Evolutionary conservation across 2,329 filamentous ascomycete species (phyloP), one percentile per base, ranked within the genome.

Genomic region (Ceratocystiopsis sp.): DNA sequence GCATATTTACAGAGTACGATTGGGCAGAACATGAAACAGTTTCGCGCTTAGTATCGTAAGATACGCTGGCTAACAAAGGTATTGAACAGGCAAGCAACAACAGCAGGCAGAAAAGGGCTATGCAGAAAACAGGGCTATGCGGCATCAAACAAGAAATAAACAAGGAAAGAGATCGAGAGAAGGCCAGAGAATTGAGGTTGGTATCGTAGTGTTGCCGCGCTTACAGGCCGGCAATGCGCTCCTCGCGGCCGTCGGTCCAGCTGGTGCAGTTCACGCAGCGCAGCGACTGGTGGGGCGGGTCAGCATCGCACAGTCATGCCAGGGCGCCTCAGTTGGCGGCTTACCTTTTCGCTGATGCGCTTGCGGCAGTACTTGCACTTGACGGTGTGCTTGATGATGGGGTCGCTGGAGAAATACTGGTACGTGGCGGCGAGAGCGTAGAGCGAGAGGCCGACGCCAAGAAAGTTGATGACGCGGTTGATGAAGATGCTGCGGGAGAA

Each of bases 311-410:
- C n/a, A 2, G 10, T 16, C 11, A 41, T 13, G 6, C 25, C 10
- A 2, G 25, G 7, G 7, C 25, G 25, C 25, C 25, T 29, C 25
- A 8, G 10, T 15, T 15, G 8, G 29, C 10, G 35, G 47, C 63
- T 52, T 45, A 76, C 78, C 68, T 77, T 76, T 42, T 73, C 68
- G 51, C 69, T 78, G 45, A 81, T 74, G 19, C 61, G 62, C 57
- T 77, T 75, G 46, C 68, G 64, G 54, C 78, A 82, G 53, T 79
- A 84, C 53, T 64, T 70, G 61, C 80, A 85, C 58, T 75, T 80
- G 42, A 76, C 66, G 21, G 71, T 74, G 50, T 71, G 74, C 62
- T 83, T 84, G 56, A 84, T 80, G 49, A 84, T 78, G 14, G 74
- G 71, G 42, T 84, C 78, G 12, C 69, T 65, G 13, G 71, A 74